These are phyloP conservation scores for Ophiostoma sp. DNA, from an alignment of 2,329 filamentous ascomycete species.

Conservation along the genomic window DNA sequence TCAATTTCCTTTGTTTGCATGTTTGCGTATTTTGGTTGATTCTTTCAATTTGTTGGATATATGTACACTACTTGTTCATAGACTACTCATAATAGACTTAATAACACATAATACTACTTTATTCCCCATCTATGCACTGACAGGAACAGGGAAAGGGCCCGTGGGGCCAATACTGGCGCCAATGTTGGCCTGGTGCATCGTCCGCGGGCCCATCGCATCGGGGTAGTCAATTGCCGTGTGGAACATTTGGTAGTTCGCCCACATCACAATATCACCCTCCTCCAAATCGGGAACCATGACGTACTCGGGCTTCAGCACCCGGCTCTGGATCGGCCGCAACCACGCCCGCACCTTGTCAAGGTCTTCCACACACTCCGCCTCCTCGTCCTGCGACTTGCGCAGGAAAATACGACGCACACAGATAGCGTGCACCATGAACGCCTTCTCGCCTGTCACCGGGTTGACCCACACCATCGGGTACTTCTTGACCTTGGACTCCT, in stretches of 20 bases:
- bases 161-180: constrained; percentile 27
- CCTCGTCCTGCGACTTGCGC: constrained; percentile 37
- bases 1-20: neutral
- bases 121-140: neutral
- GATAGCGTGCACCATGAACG: constrained; percentile 47
- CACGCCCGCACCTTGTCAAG: constrained; percentile 41
- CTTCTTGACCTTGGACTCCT: constrained; percentile 38
- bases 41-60: neutral
- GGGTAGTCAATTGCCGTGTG: constrained; percentile 49
- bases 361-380: constrained; percentile 41
- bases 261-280: constrained; percentile 48
- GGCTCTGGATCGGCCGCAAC: constrained; percentile 41
- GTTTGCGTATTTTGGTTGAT: no score
- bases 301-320: constrained; percentile 46
- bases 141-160: constrained; percentile 17
- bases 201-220: constrained; percentile 40
- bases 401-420: constrained; percentile 43
- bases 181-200: constrained; percentile 49
- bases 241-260: constrained; percentile 47
- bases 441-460: constrained; percentile 43
- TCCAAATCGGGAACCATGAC: constrained; percentile 43
- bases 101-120: neutral
- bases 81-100: neutral
- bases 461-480: constrained; percentile 52
- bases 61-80: neutral